Evolutionary conservation across 805 yeast genomes (phyloP), one percentile per base, ranked within the genome.

Genomic region (Zygosaccharomyces bisporus): DNA sequence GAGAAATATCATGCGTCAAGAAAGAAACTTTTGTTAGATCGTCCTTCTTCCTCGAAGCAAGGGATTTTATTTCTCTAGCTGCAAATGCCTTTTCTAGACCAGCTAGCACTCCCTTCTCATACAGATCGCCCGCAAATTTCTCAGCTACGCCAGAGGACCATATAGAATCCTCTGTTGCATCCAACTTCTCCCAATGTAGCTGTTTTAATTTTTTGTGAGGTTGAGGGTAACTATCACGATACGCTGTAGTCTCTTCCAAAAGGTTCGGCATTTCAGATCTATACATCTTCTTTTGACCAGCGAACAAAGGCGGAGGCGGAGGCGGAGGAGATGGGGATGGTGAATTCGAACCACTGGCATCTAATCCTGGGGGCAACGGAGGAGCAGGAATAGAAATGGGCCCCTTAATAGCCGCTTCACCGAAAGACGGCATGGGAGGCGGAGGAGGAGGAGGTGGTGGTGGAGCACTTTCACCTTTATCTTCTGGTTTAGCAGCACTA

Each of bases 171-270:
- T 82, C 85, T 16, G 93, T 83, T 47, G 81, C 75, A 25, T 91
- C 96, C 30, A 95, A 73, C 58, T 86, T 87, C 55, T 91, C 96
- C 98, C 98, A 95, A 63, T 93, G 99, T 71, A 93, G 75, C 62
- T 91, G 99, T 62, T 95, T 93, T 52, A 93, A 75, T 60, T 84
- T 86, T 47, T 79, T 74, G 57, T 78, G 80, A 3, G 95, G 90
- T 50, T 87, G 71, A 20, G 85, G 86, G 48, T 74, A 74, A 39
- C 67, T 67, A 32, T 76, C 82, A 60, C 70, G 73, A 23, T 67
- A 40, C 3, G 60, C 52, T 2, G 61, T 53, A 1, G 69, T 62
- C 34, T 61, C 62, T 2, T 66, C 63, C 10, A 65, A 54, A n/a
- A 64, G 44, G n/a, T 67, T 59, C 3, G 62, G 54, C 7, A 56